Percentiles rank a stretch among this genome's conserved stretches.
Evolutionary conservation across 176 grass and related monocot genomes (phyloP).

Genomic region (Miscanthus lutarioriparius): DNA sequence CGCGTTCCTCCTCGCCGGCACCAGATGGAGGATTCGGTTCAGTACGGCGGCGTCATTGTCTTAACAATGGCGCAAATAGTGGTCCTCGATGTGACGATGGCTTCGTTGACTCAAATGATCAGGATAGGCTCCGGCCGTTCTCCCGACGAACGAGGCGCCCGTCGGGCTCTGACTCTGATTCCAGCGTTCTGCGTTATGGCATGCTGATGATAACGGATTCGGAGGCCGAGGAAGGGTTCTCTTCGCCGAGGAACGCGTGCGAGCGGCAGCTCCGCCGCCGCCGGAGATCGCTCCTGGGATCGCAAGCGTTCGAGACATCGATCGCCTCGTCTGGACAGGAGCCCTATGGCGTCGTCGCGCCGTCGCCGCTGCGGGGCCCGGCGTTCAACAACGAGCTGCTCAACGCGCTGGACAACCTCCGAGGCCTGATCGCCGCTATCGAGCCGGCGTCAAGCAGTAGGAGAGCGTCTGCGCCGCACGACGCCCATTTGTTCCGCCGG

Average conservation of each 20-base stretch:
- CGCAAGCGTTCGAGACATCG: background rate
- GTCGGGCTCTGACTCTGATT: conserved; percentile 23
- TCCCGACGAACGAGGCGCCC: conserved; percentile 33
- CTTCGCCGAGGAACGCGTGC: background rate
- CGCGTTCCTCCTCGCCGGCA: background rate
- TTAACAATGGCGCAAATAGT: background rate
- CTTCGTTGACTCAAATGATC: background rate
- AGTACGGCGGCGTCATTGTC: background rate
- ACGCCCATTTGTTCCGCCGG: conserved; percentile 21
- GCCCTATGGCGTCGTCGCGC: too few relatives aligned
- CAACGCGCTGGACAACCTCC: conserved; percentile 36
- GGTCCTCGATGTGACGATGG: background rate
- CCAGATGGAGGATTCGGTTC: background rate
- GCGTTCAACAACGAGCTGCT: conserved; percentile 33
- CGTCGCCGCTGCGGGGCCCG: conserved; percentile 20
- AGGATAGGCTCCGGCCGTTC: background rate
- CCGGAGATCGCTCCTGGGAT: background rate
- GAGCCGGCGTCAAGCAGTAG: background rate
- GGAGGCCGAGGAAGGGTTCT: background rate
- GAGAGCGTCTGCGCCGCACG: conserved; percentile 6
- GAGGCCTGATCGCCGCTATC: conserved; percentile 27
- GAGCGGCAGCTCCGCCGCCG: background rate
- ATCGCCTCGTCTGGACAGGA: background rate
- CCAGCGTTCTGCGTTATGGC: conserved; percentile 9
- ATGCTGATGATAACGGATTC: background rate